A percentile compares a stretch with the other conserved stretches of the same genome.
phyloP scores from a whole-genome alignment of 1,139 yeast genomes.

The Saccharomycopsis crataegensis region DNA sequence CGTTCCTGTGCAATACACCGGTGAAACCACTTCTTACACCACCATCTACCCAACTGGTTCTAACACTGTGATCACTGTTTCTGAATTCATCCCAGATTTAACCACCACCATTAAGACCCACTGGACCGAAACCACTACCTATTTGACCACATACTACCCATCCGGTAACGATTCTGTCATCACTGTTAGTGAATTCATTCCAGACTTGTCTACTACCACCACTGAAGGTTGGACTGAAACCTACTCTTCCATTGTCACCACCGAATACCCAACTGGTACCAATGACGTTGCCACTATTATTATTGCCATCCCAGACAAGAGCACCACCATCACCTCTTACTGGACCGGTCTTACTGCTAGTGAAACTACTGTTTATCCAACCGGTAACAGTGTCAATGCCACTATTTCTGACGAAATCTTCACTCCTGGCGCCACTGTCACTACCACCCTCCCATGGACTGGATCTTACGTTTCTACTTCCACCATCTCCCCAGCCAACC shows the following conservation, averaged over 20 bases:
- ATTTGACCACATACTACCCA: neutral
- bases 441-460: slow-evolving; percentile 3
- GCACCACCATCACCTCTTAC: slow-evolving; percentile 7
- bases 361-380: slow-evolving; percentile 8
- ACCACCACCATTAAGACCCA: neutral
- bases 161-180: slow-evolving; percentile 3
- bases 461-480: neutral
- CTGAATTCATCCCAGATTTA: neutral
- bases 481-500: neutral
- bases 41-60: slow-evolving; percentile 4
- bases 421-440: slow-evolving; percentile 1
- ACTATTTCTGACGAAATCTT: slow-evolving; percentile 2
- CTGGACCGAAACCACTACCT: slow-evolving; percentile 9
- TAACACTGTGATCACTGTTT: slow-evolving; percentile 2
- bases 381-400: neutral
- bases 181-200: neutral
- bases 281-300: slow-evolving; percentile 7
- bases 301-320: slow-evolving; percentile 6
- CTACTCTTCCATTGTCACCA: slow-evolving; percentile 6
- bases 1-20: too few relatives aligned
- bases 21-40: too few relatives aligned
- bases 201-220: slow-evolving; percentile 1
- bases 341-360: slow-evolving; percentile 8
- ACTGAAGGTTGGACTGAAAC: slow-evolving; percentile 5
- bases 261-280: slow-evolving; percentile 2